Evolutionary conservation across 768 basidiomycete species (phyloP).

Genomic region (Tremella fuciformis): DNA sequence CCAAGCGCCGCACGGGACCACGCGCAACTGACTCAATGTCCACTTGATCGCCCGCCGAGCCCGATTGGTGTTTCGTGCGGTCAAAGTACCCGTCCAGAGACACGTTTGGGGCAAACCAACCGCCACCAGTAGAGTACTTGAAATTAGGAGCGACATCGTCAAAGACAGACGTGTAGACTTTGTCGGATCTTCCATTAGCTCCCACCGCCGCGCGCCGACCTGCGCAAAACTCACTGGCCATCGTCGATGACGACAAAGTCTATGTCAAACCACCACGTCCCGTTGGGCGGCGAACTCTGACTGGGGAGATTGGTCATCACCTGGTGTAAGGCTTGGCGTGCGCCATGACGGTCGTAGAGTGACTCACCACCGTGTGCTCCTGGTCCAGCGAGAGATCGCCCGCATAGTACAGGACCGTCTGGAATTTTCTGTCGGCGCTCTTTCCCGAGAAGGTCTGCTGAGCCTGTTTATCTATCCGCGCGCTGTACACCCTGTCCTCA

Average conservation of each 20-base stretch:
- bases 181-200: slow-evolving; percentile 1
- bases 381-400: too few relatives aligned
- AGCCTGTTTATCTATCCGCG: too few relatives aligned
- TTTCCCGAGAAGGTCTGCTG: too few relatives aligned
- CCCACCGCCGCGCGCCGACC: too few relatives aligned
- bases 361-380: too few relatives aligned
- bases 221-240: neutral
- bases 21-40: slow-evolving; percentile 7
- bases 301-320: neutral
- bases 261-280: slow-evolving; percentile 3
- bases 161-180: slow-evolving; percentile 19
- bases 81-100: neutral
- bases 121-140: slow-evolving; percentile 13
- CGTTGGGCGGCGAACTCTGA: neutral
- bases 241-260: neutral
- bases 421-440: too few relatives aligned
- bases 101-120: neutral
- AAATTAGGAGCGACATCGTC: slow-evolving; percentile 26
- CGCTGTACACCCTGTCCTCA: too few relatives aligned
- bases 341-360: too few relatives aligned
- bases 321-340: slow-evolving; percentile 2
- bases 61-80: slow-evolving; percentile 6
- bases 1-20: neutral
- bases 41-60: too few relatives aligned
- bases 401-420: too few relatives aligned